phyloP scores from a whole-genome alignment of 495 filamentous ascomycete species.

The Penicillium angulare region DNA sequence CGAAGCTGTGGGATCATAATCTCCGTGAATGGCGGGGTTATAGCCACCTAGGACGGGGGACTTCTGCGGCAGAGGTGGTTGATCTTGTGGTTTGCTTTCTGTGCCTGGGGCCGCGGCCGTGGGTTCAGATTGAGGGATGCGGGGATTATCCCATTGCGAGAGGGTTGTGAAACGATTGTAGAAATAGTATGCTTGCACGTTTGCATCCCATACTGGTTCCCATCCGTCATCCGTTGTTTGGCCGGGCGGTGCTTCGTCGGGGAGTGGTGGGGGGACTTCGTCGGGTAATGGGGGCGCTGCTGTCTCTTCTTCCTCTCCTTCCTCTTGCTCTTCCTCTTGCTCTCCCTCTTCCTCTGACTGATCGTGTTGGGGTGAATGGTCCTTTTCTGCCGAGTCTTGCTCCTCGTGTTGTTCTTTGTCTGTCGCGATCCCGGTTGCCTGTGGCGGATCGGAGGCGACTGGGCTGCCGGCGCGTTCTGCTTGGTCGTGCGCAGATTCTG shows the following conservation, averaged over 20 bases:
- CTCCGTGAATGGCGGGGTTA: slow-evolving; percentile 92
- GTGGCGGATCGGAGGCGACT: slow-evolving; percentile 5
- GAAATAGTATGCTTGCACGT: slow-evolving; percentile 76
- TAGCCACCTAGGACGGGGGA: slow-evolving; percentile 64
- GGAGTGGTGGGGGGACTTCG: slow-evolving; percentile 49
- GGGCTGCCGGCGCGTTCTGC: neutral
- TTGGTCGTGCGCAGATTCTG: neutral
- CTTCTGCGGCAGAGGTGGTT: slow-evolving; percentile 12
- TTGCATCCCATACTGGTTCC: slow-evolving; percentile 79
- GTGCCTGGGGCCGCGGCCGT: slow-evolving; percentile 22
- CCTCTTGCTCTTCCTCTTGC: slow-evolving; percentile 10
- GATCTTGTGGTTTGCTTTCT: slow-evolving; percentile 15
- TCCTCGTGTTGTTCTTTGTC: slow-evolving; percentile 7
- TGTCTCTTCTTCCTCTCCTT: slow-evolving; percentile 20
- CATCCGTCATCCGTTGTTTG: slow-evolving; percentile 75
- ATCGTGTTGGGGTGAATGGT: neutral
- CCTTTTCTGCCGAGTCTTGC: slow-evolving; percentile 10
- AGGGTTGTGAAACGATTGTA: slow-evolving; percentile 76
- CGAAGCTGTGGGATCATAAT: slow-evolving; percentile 89
- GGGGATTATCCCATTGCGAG: slow-evolving; percentile 89
- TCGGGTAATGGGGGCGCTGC: slow-evolving; percentile 52
- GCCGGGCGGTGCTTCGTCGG: slow-evolving; percentile 52
- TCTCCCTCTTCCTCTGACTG: slow-evolving; percentile 17
- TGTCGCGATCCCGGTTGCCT: slow-evolving; percentile 7
- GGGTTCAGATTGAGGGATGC: slow-evolving; percentile 56